These are phyloP conservation scores for Hyphopichia buzzinii DNA, from an alignment of 1,139 yeast species.

Conservation along the genomic window DNA sequence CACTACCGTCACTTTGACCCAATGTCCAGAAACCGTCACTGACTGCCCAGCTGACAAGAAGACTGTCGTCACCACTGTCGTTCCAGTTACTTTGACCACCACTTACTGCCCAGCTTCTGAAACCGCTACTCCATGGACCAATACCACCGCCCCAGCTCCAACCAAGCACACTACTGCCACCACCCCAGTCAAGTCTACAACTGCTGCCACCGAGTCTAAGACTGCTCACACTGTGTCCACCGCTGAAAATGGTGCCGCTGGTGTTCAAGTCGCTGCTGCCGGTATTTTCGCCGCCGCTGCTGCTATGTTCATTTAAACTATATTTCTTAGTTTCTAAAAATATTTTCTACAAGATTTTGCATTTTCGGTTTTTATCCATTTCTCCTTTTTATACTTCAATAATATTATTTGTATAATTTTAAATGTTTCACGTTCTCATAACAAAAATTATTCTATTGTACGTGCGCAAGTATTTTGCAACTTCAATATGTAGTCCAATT, in stretches of 20 bases:
- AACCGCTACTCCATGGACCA: constrained; percentile 4
- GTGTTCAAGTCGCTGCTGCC: constrained; percentile 2
- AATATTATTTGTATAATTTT: no score
- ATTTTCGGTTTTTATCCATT: no score
- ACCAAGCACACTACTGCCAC: background rate
- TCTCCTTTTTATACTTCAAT: no score
- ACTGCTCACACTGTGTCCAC: constrained; percentile 4
- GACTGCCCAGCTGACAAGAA: constrained; percentile 14
- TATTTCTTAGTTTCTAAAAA: no score
- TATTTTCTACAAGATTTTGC: no score
- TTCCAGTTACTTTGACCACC: constrained; percentile 21
- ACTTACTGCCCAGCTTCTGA: constrained; percentile 12
- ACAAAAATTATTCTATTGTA: no score
- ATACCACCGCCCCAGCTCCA: constrained; percentile 11
- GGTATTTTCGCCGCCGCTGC: constrained; percentile 4
- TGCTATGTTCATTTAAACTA: constrained; percentile 4
- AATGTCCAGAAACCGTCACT: constrained; percentile 13
- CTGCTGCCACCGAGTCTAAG: constrained; percentile 7
- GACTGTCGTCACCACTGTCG: constrained; percentile 7
- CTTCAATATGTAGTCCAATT: no score
- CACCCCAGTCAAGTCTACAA: constrained; percentile 1
- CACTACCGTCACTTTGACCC: constrained; percentile 12
- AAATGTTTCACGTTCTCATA: no score
- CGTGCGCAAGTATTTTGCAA: no score
- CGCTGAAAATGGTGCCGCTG: constrained; percentile 1